Base-by-base conservation (phyloP, 306 rosid genomes). In the Pterocarpus santalinus region DNA sequence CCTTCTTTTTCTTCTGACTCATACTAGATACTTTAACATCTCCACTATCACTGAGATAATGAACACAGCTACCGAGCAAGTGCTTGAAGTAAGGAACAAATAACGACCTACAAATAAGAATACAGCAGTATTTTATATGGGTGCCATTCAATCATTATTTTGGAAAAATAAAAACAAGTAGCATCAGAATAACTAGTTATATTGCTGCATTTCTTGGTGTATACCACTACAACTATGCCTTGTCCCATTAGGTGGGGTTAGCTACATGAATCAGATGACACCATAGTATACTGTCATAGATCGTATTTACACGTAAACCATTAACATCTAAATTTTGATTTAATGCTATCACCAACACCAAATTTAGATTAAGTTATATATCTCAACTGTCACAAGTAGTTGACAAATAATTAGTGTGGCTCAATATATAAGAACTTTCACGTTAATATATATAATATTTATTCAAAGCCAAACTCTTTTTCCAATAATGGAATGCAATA, bases 21-120 rank as follows among this genome's bases (percentile, higher is more conserved):
- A 80, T 72, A 72, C 75, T 83, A 28, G 90, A 73, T 43, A 73
- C 58, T 44, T 82, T 80, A 66, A 69, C 80, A 82, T 87, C 90
- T 75, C 91, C 92, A 68, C 72, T 63, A 61, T 70, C 82, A 64
- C 85, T 79, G 62, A 93, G 99, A 90, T 89, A 85, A 33, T 57
- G 87, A 60, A 95, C 88, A 83, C 97, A 89, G 77, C 90, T 83
- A 56, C 86, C 91, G 7, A 93, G 90, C 92, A 95, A 83, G 90
- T 89, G 89, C 80, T 93, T 95, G 89, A 93, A 93, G 88, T 93
- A 95, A 34, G 99, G 95, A 86, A 95, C 94, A 87, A 95, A 95
- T 80, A 95, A 87, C 39, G 98, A 93, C 92, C 98, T 95, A 84
- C 77, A 89, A 35, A 70, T 35, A 79, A 51, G 64, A 81, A 69